These are phyloP conservation scores for Cladosporium colombiae DNA, from an alignment of 2,329 filamentous ascomycete species.

Conservation along the genomic window DNA sequence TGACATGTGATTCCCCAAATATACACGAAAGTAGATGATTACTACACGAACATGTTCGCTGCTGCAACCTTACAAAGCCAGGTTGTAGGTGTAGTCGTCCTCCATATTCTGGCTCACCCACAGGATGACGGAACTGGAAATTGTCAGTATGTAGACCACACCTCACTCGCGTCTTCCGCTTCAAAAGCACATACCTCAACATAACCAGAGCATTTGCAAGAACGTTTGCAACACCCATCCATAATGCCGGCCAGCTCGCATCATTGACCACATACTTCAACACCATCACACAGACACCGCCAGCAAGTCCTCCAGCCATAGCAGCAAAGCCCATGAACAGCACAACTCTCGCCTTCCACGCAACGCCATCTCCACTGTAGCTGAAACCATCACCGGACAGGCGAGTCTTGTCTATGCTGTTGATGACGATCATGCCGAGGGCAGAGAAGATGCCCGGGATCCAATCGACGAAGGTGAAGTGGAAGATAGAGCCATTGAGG, in stretches of 20 bases:
- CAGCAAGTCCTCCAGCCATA: slow-evolving; percentile 67
- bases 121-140: slow-evolving; percentile 59
- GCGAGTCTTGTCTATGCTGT: slow-evolving; percentile 68
- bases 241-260: slow-evolving; percentile 62
- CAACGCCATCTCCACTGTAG: slow-evolving; percentile 65
- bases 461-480: slow-evolving; percentile 72
- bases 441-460: slow-evolving; percentile 70
- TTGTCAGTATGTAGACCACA: background rate
- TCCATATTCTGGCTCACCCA: slow-evolving; percentile 74
- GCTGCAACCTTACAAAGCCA: slow-evolving; percentile 55
- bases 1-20: background rate
- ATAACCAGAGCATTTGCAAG: slow-evolving; percentile 66
- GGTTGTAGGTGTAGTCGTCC: slow-evolving; percentile 70
- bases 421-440: slow-evolving; percentile 71
- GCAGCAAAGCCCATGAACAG: slow-evolving; percentile 70
- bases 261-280: slow-evolving; percentile 66
- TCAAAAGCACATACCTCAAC: slow-evolving; percentile 57
- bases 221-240: slow-evolving; percentile 68
- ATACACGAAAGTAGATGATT: background rate
- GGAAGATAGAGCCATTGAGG: slow-evolving; percentile 59
- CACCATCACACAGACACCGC: slow-evolving; percentile 67
- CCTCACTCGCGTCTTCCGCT: background rate
- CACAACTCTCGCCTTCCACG: slow-evolving; percentile 70
- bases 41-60: background rate
- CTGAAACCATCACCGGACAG: slow-evolving; percentile 65